A percentile compares a stretch with the other conserved stretches of the same genome.
These are phyloP conservation scores for Calocera cornea DNA, from an alignment of 768 basidiomycete genomes.

Conservation along the genomic window DNA sequence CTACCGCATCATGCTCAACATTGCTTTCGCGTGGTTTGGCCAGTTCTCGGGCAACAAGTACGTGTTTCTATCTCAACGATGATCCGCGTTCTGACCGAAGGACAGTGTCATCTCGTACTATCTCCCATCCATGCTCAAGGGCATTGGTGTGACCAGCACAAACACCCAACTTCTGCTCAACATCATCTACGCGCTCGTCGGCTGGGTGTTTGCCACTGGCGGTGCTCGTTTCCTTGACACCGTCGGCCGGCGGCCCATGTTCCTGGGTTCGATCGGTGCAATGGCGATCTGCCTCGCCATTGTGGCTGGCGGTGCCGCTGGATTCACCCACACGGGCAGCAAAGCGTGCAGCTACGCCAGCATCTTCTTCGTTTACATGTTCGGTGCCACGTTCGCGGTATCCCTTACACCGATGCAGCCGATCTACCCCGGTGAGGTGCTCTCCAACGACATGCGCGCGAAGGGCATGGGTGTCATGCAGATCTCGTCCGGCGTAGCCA, in stretches of 20 bases:
- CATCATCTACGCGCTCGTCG: conserved; percentile 31
- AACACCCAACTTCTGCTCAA: conserved; percentile 43
- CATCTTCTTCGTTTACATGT: neutral
- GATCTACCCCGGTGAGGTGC: conserved; percentile 53
- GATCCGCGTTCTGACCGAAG: neutral
- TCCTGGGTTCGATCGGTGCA: neutral
- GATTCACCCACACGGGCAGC: neutral
- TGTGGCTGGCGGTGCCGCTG: neutral
- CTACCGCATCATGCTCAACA: conserved; percentile 33
- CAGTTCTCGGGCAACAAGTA: conserved; percentile 4
- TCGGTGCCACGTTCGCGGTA: neutral
- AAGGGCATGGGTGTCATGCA: conserved; percentile 51
- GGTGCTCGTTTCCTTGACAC: conserved; percentile 13
- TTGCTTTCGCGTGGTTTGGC: conserved; percentile 5
- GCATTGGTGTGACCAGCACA: conserved; percentile 38
- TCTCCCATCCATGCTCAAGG: conserved; percentile 39
- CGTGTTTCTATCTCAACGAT: neutral
- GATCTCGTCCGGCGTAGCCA: conserved; percentile 39
- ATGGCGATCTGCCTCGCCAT: conserved; percentile 4
- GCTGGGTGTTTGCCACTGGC: conserved; percentile 44
- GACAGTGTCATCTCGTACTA: conserved; percentile 15
- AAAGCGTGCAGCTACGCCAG: neutral
- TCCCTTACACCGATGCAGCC: conserved; percentile 4
- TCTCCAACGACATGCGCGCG: conserved; percentile 49
- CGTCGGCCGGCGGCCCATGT: neutral